These are phyloP conservation scores for Pseudogymnoascus sp. DNA, from an alignment of 2,329 filamentous ascomycete species.

Conservation along the genomic window DNA sequence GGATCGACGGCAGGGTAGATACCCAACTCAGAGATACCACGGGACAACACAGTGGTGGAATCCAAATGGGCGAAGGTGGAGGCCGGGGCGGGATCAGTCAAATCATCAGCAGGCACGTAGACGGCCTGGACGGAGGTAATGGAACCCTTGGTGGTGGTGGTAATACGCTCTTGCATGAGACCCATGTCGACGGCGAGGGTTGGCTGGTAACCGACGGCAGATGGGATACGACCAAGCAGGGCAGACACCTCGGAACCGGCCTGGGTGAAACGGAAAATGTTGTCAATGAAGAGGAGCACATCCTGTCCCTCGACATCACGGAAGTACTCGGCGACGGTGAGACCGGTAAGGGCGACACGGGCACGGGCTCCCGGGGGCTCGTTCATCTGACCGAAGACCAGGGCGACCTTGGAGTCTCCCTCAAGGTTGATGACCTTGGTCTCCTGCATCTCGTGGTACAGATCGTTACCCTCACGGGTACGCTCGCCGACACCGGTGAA, in stretches of 20 bases:
- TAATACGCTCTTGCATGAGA: constrained; percentile 99
- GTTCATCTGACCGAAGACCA: constrained; percentile 99
- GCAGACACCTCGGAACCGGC: constrained; percentile 99
- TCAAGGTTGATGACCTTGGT: constrained; percentile 99
- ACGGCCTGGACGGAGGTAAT: constrained; percentile 99
- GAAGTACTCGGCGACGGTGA: constrained; percentile 78
- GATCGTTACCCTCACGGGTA: constrained; percentile 99
- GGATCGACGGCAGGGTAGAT: constrained; percentile 99
- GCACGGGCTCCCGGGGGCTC: constrained; percentile 99
- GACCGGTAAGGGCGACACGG: constrained; percentile 95
- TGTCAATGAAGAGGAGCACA: constrained; percentile 99
- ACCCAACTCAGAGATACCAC: constrained; percentile 99
- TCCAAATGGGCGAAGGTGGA: constrained; percentile 99
- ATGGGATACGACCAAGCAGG: constrained; percentile 98
- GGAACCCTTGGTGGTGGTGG: constrained; percentile 98
- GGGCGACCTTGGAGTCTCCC: constrained; percentile 97
- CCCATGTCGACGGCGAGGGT: constrained; percentile 98
- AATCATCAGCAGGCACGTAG: constrained; percentile 99
- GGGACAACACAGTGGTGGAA: constrained; percentile 99
- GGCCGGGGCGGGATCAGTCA: constrained; percentile 98
- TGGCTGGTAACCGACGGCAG: constrained; percentile 99
- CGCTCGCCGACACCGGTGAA: constrained; percentile 99
- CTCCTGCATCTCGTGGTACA: constrained; percentile 99
- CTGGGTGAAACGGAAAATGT: constrained; percentile 99
- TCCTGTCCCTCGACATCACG: constrained; percentile 71